Conservation (phyloP, 73 alveolate species). For the Uronychia setigera region DNA sequence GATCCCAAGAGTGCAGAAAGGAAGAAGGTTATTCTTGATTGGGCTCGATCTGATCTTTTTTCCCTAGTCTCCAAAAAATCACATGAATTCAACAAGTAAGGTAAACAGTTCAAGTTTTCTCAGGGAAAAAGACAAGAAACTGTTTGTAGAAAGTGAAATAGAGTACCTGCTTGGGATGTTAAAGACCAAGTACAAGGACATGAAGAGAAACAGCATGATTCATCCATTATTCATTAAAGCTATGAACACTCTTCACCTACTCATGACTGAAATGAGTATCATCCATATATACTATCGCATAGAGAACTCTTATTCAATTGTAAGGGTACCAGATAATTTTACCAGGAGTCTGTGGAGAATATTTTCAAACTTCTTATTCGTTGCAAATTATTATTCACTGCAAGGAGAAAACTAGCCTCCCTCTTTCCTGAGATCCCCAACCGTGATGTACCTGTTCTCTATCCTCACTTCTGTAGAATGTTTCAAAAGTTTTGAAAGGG, state of each 20-base stretch:
- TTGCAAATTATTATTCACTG: not conserved
- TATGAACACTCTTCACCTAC: not conserved
- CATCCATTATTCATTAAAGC: not conserved
- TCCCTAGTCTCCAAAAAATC: too few relatives aligned
- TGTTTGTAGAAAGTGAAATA: not conserved
- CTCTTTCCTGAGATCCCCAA: not conserved
- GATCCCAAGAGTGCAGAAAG: too few relatives aligned
- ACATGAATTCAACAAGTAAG: not conserved
- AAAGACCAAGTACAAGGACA: not conserved
- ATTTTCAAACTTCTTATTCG: not conserved
- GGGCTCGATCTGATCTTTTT: too few relatives aligned
- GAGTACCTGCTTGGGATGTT: not conserved
- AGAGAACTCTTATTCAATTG: not conserved
- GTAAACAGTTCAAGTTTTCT: not conserved
- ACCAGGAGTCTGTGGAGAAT: not conserved
- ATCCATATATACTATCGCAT: not conserved
- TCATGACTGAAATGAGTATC: not conserved
- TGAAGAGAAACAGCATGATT: not conserved
- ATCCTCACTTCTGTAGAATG: not conserved
- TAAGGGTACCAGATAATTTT: not conserved
- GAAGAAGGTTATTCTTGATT: too few relatives aligned
- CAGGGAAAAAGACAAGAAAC: not conserved
- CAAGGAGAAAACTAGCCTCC: not conserved
- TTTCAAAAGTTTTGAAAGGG: not conserved
- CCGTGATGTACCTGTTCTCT: not conserved